Base-by-base conservation (phyloP, 1,284 basidiomycete genomes). In the Megacollybia platyphylla region DNA sequence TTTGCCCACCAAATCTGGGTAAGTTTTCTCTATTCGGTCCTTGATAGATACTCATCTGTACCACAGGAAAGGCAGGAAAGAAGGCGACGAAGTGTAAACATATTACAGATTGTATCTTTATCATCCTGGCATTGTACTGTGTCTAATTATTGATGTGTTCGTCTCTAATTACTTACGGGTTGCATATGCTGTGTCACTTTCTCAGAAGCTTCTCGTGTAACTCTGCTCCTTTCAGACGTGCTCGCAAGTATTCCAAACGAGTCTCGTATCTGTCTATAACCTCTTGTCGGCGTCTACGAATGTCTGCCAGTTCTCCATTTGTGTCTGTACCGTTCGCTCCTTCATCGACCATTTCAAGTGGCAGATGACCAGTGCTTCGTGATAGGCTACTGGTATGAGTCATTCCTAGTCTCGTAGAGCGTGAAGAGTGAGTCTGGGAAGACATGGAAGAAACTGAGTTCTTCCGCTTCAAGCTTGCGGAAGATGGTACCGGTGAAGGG, bases 141-240 rank as follows among this genome's bases (percentile, higher is more conserved):
- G 31, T 24, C 20, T 24, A 34, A 11, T 34, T 34, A 15, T 34
- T 34, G 15, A 11, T 11, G 31, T 15, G 15, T 11, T 34, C 31
- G 4, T 11, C 15, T 34, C 15, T 34, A 34, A 11, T 6, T 34
- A 11, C 31, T 15, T 34, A 5, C 20, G 20, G 20, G 20, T 5
- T 34, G 31, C 7, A 34, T 15, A 34, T 34, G 31, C 15, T 15
- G 31, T 31, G n/a, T 67, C 55, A 76, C 50, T 67, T 71, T 52
- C 62, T 64, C 56, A 79, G 47, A 48, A 85, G 56, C 54, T 76
- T 80, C 61, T 86, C 83, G 45, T 74, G 78, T 41, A 87, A 56
- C 59, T 86, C 77, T 3, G 82, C 80, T 24, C 77, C 76, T 59
- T 79, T 84, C 54, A 86, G 59, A 54, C 76, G 73, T 24, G 81